phyloP scores from a whole-genome alignment of 176 grass and related monocot species.

The Cenchrus purpureus region DNA sequence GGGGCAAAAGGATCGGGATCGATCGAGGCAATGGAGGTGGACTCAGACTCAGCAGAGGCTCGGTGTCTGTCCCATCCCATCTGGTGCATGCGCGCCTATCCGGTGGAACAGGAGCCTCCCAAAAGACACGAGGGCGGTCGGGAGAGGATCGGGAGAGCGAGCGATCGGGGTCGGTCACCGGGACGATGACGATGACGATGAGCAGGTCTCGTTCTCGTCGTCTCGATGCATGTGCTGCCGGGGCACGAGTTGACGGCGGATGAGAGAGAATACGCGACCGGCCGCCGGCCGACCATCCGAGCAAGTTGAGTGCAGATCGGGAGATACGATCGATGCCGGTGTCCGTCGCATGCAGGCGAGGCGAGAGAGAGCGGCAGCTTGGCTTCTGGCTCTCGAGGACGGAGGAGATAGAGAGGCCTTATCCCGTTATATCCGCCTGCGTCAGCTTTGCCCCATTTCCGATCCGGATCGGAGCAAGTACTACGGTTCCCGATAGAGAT shows the following conservation, averaged over 20 bases:
- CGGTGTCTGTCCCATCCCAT: no score
- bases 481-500: constrained; percentile 9
- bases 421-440: constrained; percentile 7
- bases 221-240: background rate
- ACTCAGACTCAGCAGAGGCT: background rate
- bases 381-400: background rate
- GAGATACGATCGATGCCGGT: background rate
- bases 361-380: background rate
- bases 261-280: constrained; percentile 2
- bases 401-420: background rate
- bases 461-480: background rate
- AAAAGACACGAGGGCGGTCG: background rate
- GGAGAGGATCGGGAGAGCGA: no score
- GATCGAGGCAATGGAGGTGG: background rate
- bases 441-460: background rate
- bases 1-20: background rate
- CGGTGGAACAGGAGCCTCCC: background rate
- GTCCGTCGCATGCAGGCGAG: background rate
- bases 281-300: background rate
- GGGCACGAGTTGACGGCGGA: background rate
- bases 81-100: constrained; percentile 8
- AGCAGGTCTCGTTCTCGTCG: no score
- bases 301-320: background rate
- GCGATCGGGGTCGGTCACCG: background rate
- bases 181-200: background rate